A percentile compares a stretch with the other conserved stretches of the same genome.
Conservation (phyloP, 495 filamentous ascomycete species). For the Penicillium paxilli region DNA sequence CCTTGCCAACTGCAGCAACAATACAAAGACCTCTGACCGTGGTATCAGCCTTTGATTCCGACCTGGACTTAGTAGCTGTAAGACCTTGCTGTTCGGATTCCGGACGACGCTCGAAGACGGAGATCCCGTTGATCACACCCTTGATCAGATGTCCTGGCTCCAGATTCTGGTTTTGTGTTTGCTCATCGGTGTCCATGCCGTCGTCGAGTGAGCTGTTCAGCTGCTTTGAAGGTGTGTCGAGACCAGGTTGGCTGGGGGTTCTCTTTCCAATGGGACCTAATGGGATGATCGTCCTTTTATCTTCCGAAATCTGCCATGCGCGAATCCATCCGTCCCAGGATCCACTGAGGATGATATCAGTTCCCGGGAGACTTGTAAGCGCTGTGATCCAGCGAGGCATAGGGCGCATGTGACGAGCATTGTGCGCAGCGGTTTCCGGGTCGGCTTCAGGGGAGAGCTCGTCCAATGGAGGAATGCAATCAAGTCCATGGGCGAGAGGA, state of each 20-base stretch:
- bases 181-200: conserved; percentile 23
- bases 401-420: conserved; percentile 40
- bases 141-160: conserved; percentile 47
- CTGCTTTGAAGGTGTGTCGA: conserved; percentile 40
- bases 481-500: conserved; percentile 79
- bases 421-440: conserved; percentile 60
- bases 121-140: conserved; percentile 83
- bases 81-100: conserved; percentile 32
- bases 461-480: conserved; percentile 60
- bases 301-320: conserved; percentile 79
- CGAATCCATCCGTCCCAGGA: conserved; percentile 91
- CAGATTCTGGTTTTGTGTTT: conserved; percentile 10
- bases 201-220: conserved; percentile 31
- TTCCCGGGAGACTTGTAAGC: conserved; percentile 78
- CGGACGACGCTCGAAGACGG: conserved; percentile 67
- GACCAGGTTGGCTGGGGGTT: conserved; percentile 8
- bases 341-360: conserved; percentile 82
- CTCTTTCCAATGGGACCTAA: conserved; percentile 63
- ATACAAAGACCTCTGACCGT: conserved; percentile 69
- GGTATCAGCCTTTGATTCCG: conserved; percentile 55
- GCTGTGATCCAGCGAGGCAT: conserved; percentile 87
- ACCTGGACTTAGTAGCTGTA: conserved; percentile 32
- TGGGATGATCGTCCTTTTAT: conserved; percentile 75
- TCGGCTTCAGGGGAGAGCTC: conserved; percentile 70
- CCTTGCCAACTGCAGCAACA: conserved; percentile 80